Base-by-base conservation (phyloP, 78 protist genomes). In the Dictyostelium purpureum region DNA sequence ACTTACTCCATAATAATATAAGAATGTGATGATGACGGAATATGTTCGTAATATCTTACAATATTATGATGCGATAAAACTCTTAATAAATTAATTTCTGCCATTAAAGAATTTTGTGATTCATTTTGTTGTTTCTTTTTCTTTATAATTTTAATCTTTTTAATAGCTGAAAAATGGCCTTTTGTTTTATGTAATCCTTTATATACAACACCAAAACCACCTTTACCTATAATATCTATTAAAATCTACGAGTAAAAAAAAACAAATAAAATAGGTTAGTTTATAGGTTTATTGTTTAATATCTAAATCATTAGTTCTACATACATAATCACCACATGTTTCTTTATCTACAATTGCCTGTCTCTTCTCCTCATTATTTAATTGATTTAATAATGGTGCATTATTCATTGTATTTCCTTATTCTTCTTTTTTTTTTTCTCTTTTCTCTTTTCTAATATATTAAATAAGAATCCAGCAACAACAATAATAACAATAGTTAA, bases 1-100 rank as follows among this genome's bases (percentile, higher is more conserved):
- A 78, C 87, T 33, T 80, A 98, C 97, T 99, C 99, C 57, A 98
- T 95, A 10, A 97, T 66, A 74, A 99, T 99, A 83, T 91, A 89
- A 35, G 98, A 79, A 57, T 57, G 61, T 31, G 65, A 95, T 87
- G 77, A 37, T 33, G 75, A 76, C 31, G 45, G 69, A 2, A 71
- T 65, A 42, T 54, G 77, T 66, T 89, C 97, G 47, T 65, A 74
- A 70, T 97, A 98, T 74, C 96, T 57, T 21, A 97, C 97, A 7
- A 98, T 96, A 38, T 95, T 94, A 14, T 91, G 94, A 78, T 98
- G 97, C 28, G 88, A 16, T 19, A 98, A 88, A 1, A 54, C 76
- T 33, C 77, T 78, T 45, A 98, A 54, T 47, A 98, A 71, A 57
- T 96, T 94, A 31, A 98, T 96, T 45, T 98, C 99, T 37, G 67